Percentiles rank a stretch among this genome's conserved stretches.
phyloP scores from a whole-genome alignment of 139 green algal species.

The Chlamydomonas incerta region DNA sequence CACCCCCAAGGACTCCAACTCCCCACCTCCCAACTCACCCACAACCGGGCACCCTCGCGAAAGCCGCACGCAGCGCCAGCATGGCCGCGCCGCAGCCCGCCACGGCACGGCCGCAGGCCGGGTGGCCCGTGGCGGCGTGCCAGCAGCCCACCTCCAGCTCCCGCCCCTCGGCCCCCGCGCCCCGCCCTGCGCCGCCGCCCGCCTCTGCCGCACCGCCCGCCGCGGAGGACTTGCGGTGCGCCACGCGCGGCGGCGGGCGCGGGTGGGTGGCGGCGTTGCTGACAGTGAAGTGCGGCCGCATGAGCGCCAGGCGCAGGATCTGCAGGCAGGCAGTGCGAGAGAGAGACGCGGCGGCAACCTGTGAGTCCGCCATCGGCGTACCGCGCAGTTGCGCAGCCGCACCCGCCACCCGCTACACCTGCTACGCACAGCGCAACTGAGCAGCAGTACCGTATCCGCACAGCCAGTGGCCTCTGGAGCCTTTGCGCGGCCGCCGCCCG shows the following conservation, averaged over 20 bases:
- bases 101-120: background rate
- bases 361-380: too few species aligned
- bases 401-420: too few species aligned
- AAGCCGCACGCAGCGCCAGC: background rate
- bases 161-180: background rate
- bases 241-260: slow-evolving; percentile 2
- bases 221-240: background rate
- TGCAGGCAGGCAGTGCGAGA: too few species aligned
- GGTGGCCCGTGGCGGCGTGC: background rate
- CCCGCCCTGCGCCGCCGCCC: background rate
- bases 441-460: too few species aligned
- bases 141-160: background rate
- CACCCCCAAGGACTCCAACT: too few species aligned
- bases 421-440: too few species aligned
- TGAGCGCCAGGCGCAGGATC: slow-evolving; percentile 14
- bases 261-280: slow-evolving; percentile 31
- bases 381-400: too few species aligned
- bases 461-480: too few species aligned
- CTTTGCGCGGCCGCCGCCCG: too few species aligned
- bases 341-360: too few species aligned
- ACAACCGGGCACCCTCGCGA: background rate
- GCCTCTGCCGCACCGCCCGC: background rate
- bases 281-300: slow-evolving; percentile 21
- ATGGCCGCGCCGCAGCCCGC: background rate
- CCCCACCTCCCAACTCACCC: too few species aligned